phyloP scores from a whole-genome alignment of 257 asterid species.

The Avicennia marina region DNA sequence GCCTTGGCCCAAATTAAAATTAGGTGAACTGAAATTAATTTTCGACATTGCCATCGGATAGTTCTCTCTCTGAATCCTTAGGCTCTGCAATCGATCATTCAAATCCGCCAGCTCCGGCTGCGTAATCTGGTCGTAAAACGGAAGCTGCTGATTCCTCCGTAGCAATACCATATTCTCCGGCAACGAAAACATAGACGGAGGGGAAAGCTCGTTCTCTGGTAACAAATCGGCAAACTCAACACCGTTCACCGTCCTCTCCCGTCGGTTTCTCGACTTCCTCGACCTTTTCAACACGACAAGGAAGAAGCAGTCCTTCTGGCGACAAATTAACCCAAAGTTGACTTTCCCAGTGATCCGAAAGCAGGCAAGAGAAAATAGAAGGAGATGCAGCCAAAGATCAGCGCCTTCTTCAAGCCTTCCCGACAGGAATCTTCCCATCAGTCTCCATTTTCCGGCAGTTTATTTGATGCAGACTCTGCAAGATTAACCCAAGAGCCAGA shows the following conservation, averaged over 20 bases:
- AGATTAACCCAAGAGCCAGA: conserved; percentile 23
- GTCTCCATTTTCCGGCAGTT: conserved; percentile 16
- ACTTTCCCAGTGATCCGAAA: conserved; percentile 75
- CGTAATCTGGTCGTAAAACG: conserved; percentile 40
- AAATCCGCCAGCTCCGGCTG: conserved; percentile 30
- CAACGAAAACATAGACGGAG: conserved; percentile 24
- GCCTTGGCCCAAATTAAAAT: not conserved
- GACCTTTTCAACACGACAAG: conserved; percentile 78
- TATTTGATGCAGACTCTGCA: conserved; percentile 9
- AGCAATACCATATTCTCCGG: too few species aligned
- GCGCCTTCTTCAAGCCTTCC: conserved; percentile 46
- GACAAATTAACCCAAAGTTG: conserved; percentile 47
- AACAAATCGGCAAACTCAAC: conserved; percentile 30
- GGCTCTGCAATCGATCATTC: conserved; percentile 33
- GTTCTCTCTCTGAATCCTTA: conserved; percentile 28
- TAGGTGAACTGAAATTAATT: conserved; percentile 2
- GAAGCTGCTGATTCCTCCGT: conserved; percentile 40
- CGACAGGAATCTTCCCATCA: conserved; percentile 21
- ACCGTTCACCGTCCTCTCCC: conserved; percentile 30
- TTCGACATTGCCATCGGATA: too few species aligned
- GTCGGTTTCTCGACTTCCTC: conserved; percentile 51
- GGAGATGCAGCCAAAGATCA: conserved; percentile 59
- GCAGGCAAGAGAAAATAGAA: too few species aligned
- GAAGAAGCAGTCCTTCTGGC: conserved; percentile 51
- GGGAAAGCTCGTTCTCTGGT: conserved; percentile 29